Conservation (phyloP, 768 basidiomycete genomes). For the Lactifluus volemus region DNA sequence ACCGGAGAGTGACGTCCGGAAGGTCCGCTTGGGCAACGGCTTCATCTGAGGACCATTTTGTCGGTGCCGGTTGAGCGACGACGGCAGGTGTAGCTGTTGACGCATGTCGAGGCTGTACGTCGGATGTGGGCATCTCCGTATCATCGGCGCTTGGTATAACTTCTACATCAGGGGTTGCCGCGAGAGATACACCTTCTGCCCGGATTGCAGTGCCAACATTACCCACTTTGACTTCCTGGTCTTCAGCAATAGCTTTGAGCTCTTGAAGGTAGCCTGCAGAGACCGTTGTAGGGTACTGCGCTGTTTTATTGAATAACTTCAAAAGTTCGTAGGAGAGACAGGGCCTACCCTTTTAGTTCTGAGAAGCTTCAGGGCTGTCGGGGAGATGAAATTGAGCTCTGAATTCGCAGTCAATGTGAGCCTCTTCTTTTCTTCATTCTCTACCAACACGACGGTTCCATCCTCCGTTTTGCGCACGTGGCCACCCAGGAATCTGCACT, state of each 20-base stretch:
- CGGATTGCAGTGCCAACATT: conserved; percentile 10
- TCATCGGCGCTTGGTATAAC: not conserved
- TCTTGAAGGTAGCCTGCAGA: conserved; percentile 53
- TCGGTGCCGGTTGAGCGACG: not conserved
- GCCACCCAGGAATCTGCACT: conserved; percentile 83
- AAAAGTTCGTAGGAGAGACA: not conserved
- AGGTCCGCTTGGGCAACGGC: conserved; percentile 36
- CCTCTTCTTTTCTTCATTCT: conserved; percentile 54
- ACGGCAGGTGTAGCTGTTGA: conserved; percentile 5
- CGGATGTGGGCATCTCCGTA: conserved; percentile 7
- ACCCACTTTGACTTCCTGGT: conserved; percentile 2
- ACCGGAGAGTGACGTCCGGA: conserved; percentile 62
- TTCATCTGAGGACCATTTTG: conserved; percentile 22
- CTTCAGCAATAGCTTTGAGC: conserved; percentile 27
- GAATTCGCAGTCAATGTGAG: conserved; percentile 36
- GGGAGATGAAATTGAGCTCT: conserved; percentile 65
- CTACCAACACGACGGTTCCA: conserved; percentile 36
- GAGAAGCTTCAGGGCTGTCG: conserved; percentile 50
- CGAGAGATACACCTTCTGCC: conserved; percentile 1
- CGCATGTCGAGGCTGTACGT: conserved; percentile 14
- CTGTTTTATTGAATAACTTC: not conserved
- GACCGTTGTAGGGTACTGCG: conserved; percentile 58
- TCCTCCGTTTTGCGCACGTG: conserved; percentile 49
- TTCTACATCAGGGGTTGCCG: conserved; percentile 6
- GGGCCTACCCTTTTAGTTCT: conserved; percentile 56